Base-by-base conservation (phyloP, 305 asterid genomes). In the Fraxinus nigra region DNA sequence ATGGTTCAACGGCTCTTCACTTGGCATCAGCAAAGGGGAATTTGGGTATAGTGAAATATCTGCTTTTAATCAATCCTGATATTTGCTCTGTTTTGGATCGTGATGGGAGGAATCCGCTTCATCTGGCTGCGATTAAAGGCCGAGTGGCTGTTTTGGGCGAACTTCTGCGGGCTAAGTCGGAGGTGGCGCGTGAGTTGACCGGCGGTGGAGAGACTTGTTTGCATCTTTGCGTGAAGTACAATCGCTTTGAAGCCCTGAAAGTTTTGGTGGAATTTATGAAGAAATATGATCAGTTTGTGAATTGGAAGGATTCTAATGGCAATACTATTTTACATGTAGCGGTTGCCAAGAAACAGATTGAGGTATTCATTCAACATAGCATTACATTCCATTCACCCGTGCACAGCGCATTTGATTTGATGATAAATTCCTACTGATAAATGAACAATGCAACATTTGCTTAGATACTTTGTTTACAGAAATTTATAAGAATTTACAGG, bases 101-200 rank as follows among this genome's bases (percentile, higher is more conserved):
- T 26, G 87, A 85, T 14, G 89, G 88, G 77, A 30, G 86, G 79
- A 81, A 67, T 38, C 88, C 88, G 78, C 85, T 88, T 26, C 91
- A 88, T 80, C 82, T 86, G 35, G 91, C 87, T 11, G 89, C 86
- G 56, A 86, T 86, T 65, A 88, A 88, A 74, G 88, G 91, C 61
- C 70, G 84, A 38, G 54, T 84, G 78, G 85, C 61, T 26, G 87
- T 86, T 59, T 8, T 85, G 75, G 73, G 72, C 7, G 88, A 82
- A 81, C 38, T 86, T 73, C 5, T 86, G 28, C 61, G 22, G 83
- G 82, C 75, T 67, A 87, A 78, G 81, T 86, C 88, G 65, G 79
- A 72, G 76, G 86, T 83, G 26, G 88, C 86, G 61, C 75, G 67
- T 18, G 85, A 75, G 78, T 72, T 70, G 69, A 84, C 79, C 14